phyloP scores from a whole-genome alignment of 495 filamentous ascomycete genomes.

The Daldinia concentrica region DNA sequence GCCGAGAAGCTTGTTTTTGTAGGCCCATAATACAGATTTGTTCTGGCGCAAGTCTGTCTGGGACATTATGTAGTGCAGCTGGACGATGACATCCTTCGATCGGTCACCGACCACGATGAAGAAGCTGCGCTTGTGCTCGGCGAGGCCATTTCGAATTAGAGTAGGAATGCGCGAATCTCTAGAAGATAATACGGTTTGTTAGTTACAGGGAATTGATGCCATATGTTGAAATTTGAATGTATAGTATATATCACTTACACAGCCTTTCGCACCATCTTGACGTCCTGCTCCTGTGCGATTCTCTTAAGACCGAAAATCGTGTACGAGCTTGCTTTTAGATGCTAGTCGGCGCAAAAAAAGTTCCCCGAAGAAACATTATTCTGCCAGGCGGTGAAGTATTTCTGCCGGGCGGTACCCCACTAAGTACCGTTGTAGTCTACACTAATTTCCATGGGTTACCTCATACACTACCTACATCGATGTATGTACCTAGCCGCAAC shows the following conservation, averaged over 20 bases:
- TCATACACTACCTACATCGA: not conserved
- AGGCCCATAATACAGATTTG: constrained; percentile 98
- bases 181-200: constrained; percentile 24
- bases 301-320: constrained; percentile 4
- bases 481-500: not conserved
- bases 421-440: not conserved
- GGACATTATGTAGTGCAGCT: constrained; percentile 94
- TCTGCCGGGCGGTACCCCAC: constrained; percentile 39
- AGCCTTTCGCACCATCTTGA: constrained; percentile 65
- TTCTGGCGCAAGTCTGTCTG: constrained; percentile 91
- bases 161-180: constrained; percentile 95
- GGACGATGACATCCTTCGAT: constrained; percentile 96
- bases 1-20: constrained; percentile 95
- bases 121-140: constrained; percentile 97
- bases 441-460: constrained; percentile 1
- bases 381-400: constrained; percentile 33
- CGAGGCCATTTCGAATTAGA: constrained; percentile 93
- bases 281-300: constrained; percentile 11
- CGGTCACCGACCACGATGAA: constrained; percentile 96
- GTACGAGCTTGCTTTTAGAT: not conserved
- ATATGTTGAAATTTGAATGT: not conserved
- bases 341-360: constrained; percentile 28
- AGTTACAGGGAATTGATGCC: not conserved
- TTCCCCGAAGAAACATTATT: constrained; percentile 33
- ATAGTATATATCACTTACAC: constrained; percentile 56